These are phyloP conservation scores for Cutaneotrichosporon sp. DNA, from an alignment of 1,284 basidiomycete genomes.

Conservation along the genomic window DNA sequence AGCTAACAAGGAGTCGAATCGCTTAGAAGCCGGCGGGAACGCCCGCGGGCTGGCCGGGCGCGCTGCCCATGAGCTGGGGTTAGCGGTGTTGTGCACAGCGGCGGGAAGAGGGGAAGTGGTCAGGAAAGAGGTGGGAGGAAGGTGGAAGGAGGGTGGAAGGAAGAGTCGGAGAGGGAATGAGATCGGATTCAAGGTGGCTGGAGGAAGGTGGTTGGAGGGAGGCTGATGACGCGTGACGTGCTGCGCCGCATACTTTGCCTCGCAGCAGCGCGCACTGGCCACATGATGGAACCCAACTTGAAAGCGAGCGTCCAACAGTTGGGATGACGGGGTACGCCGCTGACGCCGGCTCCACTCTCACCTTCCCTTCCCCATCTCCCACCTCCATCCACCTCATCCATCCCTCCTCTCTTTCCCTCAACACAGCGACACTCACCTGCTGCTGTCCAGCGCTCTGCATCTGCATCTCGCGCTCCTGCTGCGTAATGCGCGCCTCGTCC, in stretches of 20 bases:
- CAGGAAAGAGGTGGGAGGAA: too few species aligned
- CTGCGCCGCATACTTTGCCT: too few species aligned
- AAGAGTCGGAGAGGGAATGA: neutral
- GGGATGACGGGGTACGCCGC: too few species aligned
- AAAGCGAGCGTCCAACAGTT: too few species aligned
- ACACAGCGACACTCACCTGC: constrained; percentile 62
- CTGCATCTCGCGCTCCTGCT: constrained; percentile 92
- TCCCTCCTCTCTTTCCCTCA: neutral
- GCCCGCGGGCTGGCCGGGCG: constrained; percentile 15
- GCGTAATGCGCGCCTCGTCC: constrained; percentile 90
- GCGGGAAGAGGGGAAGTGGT: neutral
- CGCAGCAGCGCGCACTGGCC: too few species aligned
- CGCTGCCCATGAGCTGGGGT: constrained; percentile 25
- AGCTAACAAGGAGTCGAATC: constrained; percentile 4
- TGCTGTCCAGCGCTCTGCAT: constrained; percentile 90
- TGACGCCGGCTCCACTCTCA: too few species aligned
- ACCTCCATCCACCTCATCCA: neutral
- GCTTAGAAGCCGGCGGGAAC: constrained; percentile 29
- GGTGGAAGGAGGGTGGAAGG: neutral
- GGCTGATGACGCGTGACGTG: too few species aligned
- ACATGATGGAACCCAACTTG: too few species aligned
- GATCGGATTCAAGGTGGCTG: too few species aligned
- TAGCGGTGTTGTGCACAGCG: neutral
- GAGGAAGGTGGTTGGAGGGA: too few species aligned
- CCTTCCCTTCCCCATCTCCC: neutral